Conservation (phyloP, 345 rosid genomes). For the Schrenkiella parvula region DNA sequence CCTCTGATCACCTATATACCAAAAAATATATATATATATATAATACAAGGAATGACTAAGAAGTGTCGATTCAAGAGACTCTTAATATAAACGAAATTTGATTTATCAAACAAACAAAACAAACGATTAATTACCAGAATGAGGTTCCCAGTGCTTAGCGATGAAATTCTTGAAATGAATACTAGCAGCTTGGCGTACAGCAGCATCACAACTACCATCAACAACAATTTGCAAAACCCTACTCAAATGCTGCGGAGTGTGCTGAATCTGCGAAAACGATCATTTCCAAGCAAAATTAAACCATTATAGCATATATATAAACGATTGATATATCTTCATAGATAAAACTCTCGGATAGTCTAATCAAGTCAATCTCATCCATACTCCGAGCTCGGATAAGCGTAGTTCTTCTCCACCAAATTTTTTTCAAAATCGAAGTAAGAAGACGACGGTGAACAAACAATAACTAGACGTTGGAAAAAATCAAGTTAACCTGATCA, state of each 20-base stretch:
- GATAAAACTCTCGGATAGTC: neutral
- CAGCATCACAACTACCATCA: conserved; percentile 62
- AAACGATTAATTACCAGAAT: conserved; percentile 22
- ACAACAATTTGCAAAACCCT: conserved; percentile 85
- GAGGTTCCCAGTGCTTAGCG: conserved; percentile 89
- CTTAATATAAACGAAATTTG: neutral
- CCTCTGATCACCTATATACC: conserved; percentile 53
- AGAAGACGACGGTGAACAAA: neutral
- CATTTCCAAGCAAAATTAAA: neutral
- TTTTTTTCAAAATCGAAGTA: neutral
- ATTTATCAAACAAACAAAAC: neutral
- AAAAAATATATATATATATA: neutral
- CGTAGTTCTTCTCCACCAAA: neutral
- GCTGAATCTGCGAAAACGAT: conserved; percentile 58
- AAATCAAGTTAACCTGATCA: conserved; percentile 49
- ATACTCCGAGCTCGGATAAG: neutral
- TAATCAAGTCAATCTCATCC: conserved; percentile 14
- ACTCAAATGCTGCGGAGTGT: conserved; percentile 83
- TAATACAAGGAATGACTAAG: neutral
- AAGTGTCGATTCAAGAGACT: neutral
- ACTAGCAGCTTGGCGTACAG: conserved; percentile 91
- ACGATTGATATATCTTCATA: neutral
- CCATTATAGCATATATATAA: neutral
- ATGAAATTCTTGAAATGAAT: conserved; percentile 96
- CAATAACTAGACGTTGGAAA: neutral